These are phyloP conservation scores for Aspergillus sclerotioniger DNA, from an alignment of 495 filamentous ascomycete genomes.

Conservation along the genomic window DNA sequence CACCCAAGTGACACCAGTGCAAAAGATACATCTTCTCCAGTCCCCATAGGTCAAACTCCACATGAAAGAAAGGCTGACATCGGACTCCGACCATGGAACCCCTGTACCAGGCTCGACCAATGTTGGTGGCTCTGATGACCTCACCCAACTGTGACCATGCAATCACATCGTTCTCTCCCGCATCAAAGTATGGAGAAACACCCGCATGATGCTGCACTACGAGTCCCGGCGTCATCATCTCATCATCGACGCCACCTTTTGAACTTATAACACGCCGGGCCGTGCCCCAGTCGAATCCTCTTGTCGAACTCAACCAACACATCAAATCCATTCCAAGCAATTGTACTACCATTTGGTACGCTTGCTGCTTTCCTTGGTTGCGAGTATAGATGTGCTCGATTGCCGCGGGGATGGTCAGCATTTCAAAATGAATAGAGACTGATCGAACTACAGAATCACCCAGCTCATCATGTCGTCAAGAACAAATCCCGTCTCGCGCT, in stretches of 20 bases:
- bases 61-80: background rate
- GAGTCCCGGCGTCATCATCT: conserved; percentile 17
- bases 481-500: conserved; percentile 3
- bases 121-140: background rate
- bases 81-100: background rate
- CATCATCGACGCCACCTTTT: conserved; percentile 13
- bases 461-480: conserved; percentile 12
- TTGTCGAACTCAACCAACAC: background rate
- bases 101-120: background rate
- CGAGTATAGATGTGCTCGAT: background rate
- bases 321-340: background rate
- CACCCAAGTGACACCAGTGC: too few relatives aligned
- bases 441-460: background rate
- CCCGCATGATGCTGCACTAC: background rate
- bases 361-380: background rate
- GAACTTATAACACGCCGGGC: conserved; percentile 3
- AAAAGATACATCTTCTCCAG: too few relatives aligned
- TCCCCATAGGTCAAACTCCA: too few relatives aligned
- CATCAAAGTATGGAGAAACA: background rate
- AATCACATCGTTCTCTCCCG: background rate
- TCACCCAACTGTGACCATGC: background rate
- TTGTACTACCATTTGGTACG: background rate
- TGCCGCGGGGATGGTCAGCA: background rate
- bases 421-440: background rate
- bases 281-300: background rate